Evolutionary conservation across 441 rosid genomes (phyloP), one percentile per base, ranked within the genome.

Genomic region (Gossypium schwendimanii): DNA sequence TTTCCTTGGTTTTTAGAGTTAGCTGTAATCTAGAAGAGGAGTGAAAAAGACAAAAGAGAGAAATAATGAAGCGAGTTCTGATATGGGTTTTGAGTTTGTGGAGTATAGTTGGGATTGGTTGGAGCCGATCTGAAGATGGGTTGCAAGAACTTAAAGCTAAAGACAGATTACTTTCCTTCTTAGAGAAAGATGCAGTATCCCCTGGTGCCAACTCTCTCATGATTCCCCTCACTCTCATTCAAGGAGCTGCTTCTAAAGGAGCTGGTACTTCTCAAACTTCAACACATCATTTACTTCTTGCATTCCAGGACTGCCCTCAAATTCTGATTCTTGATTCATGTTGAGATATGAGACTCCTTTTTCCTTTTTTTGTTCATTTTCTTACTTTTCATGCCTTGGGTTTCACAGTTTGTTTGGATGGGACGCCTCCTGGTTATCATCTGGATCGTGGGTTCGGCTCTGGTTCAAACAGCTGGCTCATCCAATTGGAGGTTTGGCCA

Each of bases 221-320:
- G 90, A 92, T 92, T n/a, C 86, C 82, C 62, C 94, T 92, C 77
- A 87, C 97, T 70, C 91, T 94, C 73, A 89, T 92, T 74, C 83
- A 79, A 9, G 88, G 91, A 78, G 98, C 98, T 83, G 93, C 80
- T 52, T 76, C 92, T 45, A 88, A 85, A 72, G 97, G 98, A 87
- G 97, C 97, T 71, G 91, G 98, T 90, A 76, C 12, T 17, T n/a
- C 58, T 7, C 6, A 64, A 21, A 64, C 67, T 5, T 6, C 8
- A 17, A 20, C 4, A 23, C 36, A 23, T 44, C 21, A 65, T 24
- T 65, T 24, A 14, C 17, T 47, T 5, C 33, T 21, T 36, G n/a
- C 8, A 6, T 6, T 58, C 52, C 20, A 65, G 55, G 20, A 45
- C 14, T 68, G 26, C 45, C 63, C 18, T 12, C 23, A 70, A 55